Conservation (phyloP, 1,284 basidiomycete genomes). For the Thecaphora thlaspeos region DNA sequence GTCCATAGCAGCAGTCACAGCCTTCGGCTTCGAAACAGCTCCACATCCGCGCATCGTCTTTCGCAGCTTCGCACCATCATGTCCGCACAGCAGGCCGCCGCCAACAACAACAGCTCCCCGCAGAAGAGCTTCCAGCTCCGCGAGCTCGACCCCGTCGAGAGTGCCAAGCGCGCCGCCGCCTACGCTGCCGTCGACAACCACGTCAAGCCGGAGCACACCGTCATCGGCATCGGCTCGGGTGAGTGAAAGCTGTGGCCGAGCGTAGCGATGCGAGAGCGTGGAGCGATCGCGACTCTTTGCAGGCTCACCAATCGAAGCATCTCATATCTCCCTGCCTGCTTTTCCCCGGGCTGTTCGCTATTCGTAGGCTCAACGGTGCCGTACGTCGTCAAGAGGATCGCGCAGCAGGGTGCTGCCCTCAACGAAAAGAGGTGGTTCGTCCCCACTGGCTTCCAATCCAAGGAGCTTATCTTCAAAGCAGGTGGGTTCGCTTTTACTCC, state of each 20-base stretch:
- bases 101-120: slow-evolving; percentile 19
- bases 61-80: background rate
- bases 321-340: background rate
- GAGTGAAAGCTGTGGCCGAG: too few relatives aligned
- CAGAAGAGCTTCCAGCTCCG: slow-evolving; percentile 20
- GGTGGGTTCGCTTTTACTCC: too few relatives aligned
- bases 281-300: too few relatives aligned
- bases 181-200: slow-evolving; percentile 92
- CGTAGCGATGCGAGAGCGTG: too few relatives aligned
- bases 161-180: slow-evolving; percentile 83
- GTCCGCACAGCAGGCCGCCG: background rate
- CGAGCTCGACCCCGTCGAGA: slow-evolving; percentile 44
- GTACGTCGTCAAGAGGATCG: slow-evolving; percentile 92
- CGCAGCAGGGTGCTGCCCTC: slow-evolving; percentile 73
- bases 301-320: too few relatives aligned
- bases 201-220: slow-evolving; percentile 77
- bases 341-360: background rate
- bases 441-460: slow-evolving; percentile 81
- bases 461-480: slow-evolving; percentile 83
- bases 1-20: too few relatives aligned
- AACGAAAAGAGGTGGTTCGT: slow-evolving; percentile 66
- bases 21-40: too few relatives aligned
- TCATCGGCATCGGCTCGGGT: slow-evolving; percentile 61
- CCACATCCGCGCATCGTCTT: too few relatives aligned
- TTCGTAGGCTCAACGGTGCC: slow-evolving; percentile 83